Conservation (phyloP, 345 rosid genomes). For the Limnanthes douglasii region DNA sequence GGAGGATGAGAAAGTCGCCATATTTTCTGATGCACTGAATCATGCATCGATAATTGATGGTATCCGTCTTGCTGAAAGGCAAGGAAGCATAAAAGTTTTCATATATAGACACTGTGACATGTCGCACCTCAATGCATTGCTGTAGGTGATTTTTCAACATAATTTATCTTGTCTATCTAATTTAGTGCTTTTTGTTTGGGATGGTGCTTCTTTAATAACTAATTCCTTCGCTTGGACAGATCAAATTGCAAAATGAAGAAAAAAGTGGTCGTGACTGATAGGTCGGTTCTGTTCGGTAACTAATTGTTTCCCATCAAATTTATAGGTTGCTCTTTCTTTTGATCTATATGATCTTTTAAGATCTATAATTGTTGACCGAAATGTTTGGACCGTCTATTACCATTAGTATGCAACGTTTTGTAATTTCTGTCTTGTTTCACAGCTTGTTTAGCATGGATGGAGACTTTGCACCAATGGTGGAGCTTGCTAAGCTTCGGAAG, state of each 20-base stretch:
- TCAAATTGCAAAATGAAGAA: constrained; percentile 54
- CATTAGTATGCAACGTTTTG: not conserved
- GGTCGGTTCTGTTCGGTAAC: constrained; percentile 29
- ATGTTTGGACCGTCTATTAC: not conserved
- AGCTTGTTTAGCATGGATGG: constrained; percentile 99
- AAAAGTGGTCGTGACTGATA: constrained; percentile 88
- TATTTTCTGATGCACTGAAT: constrained; percentile 85
- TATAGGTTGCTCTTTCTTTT: not conserved
- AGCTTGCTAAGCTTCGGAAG: constrained; percentile 59
- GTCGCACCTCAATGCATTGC: constrained; percentile 48
- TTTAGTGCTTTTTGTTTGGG: not conserved
- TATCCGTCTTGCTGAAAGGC: constrained; percentile 75
- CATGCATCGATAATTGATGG: constrained; percentile 98
- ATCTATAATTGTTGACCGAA: not conserved
- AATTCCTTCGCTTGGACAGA: constrained; percentile 25
- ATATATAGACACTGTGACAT: constrained; percentile 78
- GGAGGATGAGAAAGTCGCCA: constrained; percentile 50
- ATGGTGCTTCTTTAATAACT: constrained; percentile 8
- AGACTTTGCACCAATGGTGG: constrained; percentile 88
- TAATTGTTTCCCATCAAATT: not conserved
- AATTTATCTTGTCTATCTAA: not conserved
- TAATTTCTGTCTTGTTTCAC: no score
- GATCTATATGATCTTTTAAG: not conserved
- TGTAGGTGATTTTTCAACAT: constrained; percentile 37
- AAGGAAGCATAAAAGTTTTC: constrained; percentile 36